Conservation (phyloP, 2,329 filamentous ascomycete species). For the Epichloe glyceriae region DNA sequence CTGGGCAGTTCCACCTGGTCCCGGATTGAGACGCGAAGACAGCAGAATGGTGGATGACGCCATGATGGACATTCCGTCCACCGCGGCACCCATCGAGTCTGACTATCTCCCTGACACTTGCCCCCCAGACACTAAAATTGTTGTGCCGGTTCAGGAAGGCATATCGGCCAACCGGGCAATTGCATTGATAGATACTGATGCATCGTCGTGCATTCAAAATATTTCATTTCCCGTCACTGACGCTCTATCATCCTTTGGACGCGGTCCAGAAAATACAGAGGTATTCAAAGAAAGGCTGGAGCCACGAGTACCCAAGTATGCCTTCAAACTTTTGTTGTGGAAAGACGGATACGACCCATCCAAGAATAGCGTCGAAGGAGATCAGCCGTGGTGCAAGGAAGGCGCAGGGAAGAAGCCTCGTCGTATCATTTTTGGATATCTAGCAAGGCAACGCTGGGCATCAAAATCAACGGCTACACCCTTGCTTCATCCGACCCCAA, state of each 20-base stretch:
- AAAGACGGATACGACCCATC: slow-evolving; percentile 51
- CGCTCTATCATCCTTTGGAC: slow-evolving; percentile 65
- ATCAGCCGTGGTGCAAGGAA: slow-evolving; percentile 30
- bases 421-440: slow-evolving; percentile 61
- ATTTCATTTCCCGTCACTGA: slow-evolving; percentile 54
- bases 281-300: slow-evolving; percentile 52
- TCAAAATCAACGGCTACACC: slow-evolving; percentile 61
- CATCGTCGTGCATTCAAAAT: slow-evolving; percentile 50
- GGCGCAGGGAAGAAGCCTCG: slow-evolving; percentile 27
- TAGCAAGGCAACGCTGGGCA: slow-evolving; percentile 64
- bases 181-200: slow-evolving; percentile 52
- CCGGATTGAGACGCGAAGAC: slow-evolving; percentile 14
- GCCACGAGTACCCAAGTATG: slow-evolving; percentile 65
- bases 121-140: slow-evolving; percentile 21
- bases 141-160: slow-evolving; percentile 22
- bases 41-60: slow-evolving; percentile 13
- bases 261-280: slow-evolving; percentile 54
- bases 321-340: slow-evolving; percentile 67
- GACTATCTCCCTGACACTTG: slow-evolving; percentile 24
- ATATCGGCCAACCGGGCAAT: slow-evolving; percentile 31
- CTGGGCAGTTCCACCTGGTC: background rate
- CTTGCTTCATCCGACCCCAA: slow-evolving; percentile 44
- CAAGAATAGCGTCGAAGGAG: slow-evolving; percentile 39
- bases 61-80: slow-evolving; percentile 18
- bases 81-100: slow-evolving; percentile 15